These are phyloP conservation scores for Piper betle DNA, from an alignment of 164 flowering plant species.

Conservation along the genomic window DNA sequence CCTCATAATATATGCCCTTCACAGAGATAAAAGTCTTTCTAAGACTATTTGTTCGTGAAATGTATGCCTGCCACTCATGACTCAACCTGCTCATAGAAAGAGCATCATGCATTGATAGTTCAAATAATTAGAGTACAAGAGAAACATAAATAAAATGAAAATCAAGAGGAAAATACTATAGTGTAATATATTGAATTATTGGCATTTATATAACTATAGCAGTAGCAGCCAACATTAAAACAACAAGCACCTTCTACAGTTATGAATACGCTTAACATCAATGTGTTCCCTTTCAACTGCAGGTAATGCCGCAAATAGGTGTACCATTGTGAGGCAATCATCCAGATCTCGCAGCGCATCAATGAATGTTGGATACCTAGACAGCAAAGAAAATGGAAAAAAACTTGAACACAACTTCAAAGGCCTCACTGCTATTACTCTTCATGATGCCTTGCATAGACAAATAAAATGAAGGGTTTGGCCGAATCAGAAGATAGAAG, in stretches of 20 bases:
- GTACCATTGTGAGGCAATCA: constrained; percentile 87
- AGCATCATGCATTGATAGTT: background rate
- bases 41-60: constrained; percentile 73
- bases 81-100: constrained; percentile 46
- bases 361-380: constrained; percentile 69
- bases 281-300: constrained; percentile 54
- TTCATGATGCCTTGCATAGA: background rate
- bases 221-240: background rate
- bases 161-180: background rate
- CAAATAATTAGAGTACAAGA: background rate
- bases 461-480: background rate
- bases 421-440: background rate
- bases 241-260: constrained; percentile 59
- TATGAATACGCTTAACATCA: constrained; percentile 55
- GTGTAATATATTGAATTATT: background rate
- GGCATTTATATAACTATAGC: background rate
- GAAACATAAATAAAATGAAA: background rate
- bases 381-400: background rate
- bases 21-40: constrained; percentile 81
- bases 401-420: background rate
- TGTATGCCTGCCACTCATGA: constrained; percentile 94
- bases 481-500: background rate
- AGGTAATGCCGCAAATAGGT: constrained; percentile 86
- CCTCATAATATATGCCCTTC: constrained; percentile 95
- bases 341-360: constrained; percentile 95